Base-by-base conservation (phyloP, 305 asterid species). In the Striga hermonthica region DNA sequence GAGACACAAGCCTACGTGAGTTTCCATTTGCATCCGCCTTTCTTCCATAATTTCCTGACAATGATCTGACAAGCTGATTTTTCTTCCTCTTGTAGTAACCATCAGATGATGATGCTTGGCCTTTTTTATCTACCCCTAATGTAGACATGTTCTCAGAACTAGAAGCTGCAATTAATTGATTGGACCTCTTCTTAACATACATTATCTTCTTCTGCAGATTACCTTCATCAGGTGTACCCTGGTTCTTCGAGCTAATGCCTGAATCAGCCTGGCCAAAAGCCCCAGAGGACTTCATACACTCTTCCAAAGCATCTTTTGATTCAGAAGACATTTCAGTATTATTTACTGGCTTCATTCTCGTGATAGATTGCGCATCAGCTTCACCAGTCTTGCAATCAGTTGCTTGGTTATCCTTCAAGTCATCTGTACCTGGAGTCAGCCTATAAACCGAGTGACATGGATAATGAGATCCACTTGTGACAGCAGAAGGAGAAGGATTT, bases 1-100 rank as follows among this genome's bases (percentile, higher is more conserved):
- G 81, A 72, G 85, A 66, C 40, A 55, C 79, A 59, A 72, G 80
- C 72, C 58, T 62, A 45, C 31, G 52, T 22, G 72, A 69, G 73
- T 72, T 72, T 50, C 68, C 69, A 56, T 61, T 56, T 47, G 73
- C 76, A 79, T 60, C 80, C 76, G 77, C 73, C 71, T 75, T 76
- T 57, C 60, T 67, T 11, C 60, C 66, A 57, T 72, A 75, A 72
- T 75, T 79, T 75, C 76, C 82, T 71, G 73, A 14, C 50, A 82
- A 70, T 61, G 87, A 80, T 81, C 97, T 86, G 65, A 93, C 75
- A 73, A 94, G 92, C 84, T 94, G 98, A 76, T 90, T 84, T 78
- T 78, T 82, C 81, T 76, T 88, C 75, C 85, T 85, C 86, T 90
- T 90, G 75, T 77, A 86, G 83, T 90, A 90, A 65, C 89, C 86